These are phyloP conservation scores for Pseudocercospora fuligena DNA, from an alignment of 2,329 filamentous ascomycete species.

Conservation along the genomic window DNA sequence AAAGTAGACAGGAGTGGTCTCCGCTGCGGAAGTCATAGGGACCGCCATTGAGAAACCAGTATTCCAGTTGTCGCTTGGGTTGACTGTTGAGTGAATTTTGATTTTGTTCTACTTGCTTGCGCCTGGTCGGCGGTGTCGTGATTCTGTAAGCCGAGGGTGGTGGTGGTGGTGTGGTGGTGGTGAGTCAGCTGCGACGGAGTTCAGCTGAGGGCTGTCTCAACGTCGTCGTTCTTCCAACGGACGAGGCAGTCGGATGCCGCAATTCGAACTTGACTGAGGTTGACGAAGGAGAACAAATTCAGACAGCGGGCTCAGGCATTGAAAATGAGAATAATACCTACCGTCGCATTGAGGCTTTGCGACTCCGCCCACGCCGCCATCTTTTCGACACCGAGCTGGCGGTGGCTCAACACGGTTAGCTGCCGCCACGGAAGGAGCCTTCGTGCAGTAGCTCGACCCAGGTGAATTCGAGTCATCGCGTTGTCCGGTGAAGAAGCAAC, in stretches of 20 bases:
- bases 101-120: neutral
- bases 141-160: constrained; percentile 7
- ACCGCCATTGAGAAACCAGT: constrained; percentile 27
- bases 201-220: constrained; percentile 21
- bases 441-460: neutral
- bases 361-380: constrained; percentile 5
- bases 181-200: constrained; percentile 19
- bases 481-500: neutral
- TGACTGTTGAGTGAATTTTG: constrained; percentile 4
- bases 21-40: constrained; percentile 21
- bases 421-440: neutral
- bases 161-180: constrained; percentile 12
- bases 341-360: constrained; percentile 7
- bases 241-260: constrained; percentile 1
- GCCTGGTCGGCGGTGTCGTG: neutral
- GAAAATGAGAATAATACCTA: constrained; percentile 14
- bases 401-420: constrained; percentile 1
- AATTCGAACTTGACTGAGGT: constrained; percentile 1
- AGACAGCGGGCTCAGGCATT: constrained; percentile 17
- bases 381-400: constrained; percentile 5
- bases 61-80: neutral
- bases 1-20: constrained; percentile 35
- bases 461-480: constrained; percentile 3
- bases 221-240: constrained; percentile 16
- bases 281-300: neutral